Conservation (phyloP, 306 rosid genomes). For the Sesbania bispinosa region DNA sequence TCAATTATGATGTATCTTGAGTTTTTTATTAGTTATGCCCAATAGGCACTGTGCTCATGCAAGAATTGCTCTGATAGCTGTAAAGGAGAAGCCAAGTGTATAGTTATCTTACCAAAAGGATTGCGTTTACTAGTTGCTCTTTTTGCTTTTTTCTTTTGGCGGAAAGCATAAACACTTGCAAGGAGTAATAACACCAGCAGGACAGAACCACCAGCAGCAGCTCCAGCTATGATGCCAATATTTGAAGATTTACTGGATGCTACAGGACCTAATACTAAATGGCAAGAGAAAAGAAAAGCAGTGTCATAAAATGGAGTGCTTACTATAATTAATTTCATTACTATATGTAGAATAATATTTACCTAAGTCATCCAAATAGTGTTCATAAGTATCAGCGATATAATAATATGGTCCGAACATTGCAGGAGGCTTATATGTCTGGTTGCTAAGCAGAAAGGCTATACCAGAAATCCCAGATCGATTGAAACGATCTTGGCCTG, state of each 20-base stretch:
- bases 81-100: background rate
- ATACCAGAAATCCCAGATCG: conserved; percentile 35
- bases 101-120: conserved; percentile 40
- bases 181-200: conserved; percentile 45
- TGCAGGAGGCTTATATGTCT: conserved; percentile 37
- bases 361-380: conserved; percentile 31
- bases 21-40: too few species aligned
- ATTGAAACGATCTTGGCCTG: conserved; percentile 38
- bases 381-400: background rate
- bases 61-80: background rate
- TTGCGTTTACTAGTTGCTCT: conserved; percentile 34
- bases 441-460: conserved; percentile 51
- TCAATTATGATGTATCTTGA: too few species aligned
- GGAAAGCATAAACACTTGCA: conserved; percentile 47
- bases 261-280: background rate
- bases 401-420: conserved; percentile 56
- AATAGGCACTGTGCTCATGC: too few species aligned
- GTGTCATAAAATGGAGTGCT: background rate
- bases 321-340: background rate
- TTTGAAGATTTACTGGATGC: conserved; percentile 33
- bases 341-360: background rate
- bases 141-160: conserved; percentile 47
- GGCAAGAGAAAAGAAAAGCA: background rate
- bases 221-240: conserved; percentile 54
- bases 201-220: conserved; percentile 52